These are phyloP conservation scores for Linum tenue DNA, from an alignment of 345 rosid species.

Conservation along the genomic window DNA sequence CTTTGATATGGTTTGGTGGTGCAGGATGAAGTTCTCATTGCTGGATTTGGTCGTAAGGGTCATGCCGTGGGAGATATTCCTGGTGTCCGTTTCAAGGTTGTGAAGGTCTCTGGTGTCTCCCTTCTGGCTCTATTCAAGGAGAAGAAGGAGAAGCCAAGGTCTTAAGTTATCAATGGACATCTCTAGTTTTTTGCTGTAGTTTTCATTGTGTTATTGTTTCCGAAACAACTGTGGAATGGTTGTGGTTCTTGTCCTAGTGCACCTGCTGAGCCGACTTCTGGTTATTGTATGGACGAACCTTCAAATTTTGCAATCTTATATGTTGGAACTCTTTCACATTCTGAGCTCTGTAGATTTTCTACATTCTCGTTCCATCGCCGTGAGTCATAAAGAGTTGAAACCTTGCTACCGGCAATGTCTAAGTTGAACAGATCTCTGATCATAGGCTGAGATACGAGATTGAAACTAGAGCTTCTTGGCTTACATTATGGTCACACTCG, in stretches of 20 bases:
- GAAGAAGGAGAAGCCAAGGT: slow-evolving; percentile 13
- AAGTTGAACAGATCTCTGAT: too few relatives aligned
- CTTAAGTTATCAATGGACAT: slow-evolving; percentile 1
- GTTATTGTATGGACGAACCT: neutral
- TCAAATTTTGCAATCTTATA: neutral
- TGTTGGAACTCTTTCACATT: neutral
- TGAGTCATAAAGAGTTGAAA: too few relatives aligned
- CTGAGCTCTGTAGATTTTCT: neutral
- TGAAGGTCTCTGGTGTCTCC: slow-evolving; percentile 11
- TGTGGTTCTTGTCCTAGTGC: neutral
- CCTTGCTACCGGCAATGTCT: too few relatives aligned
- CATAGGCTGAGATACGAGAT: too few relatives aligned
- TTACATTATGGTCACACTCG: too few relatives aligned
- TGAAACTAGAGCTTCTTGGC: too few relatives aligned
- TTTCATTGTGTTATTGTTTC: neutral
- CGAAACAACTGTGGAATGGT: neutral
- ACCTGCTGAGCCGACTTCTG: neutral
- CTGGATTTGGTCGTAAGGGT: slow-evolving; percentile 9
- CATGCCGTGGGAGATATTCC: slow-evolving; percentile 12
- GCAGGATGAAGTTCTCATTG: slow-evolving; percentile 9
- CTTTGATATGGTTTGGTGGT: neutral
- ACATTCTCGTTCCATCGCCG: too few relatives aligned
- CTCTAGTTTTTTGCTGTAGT: neutral
- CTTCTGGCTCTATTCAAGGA: slow-evolving; percentile 9
- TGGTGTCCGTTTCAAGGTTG: slow-evolving; percentile 9